Base-by-base conservation (phyloP, 192 early-diverging fungal species). In the Mortierella hygrophila region DNA sequence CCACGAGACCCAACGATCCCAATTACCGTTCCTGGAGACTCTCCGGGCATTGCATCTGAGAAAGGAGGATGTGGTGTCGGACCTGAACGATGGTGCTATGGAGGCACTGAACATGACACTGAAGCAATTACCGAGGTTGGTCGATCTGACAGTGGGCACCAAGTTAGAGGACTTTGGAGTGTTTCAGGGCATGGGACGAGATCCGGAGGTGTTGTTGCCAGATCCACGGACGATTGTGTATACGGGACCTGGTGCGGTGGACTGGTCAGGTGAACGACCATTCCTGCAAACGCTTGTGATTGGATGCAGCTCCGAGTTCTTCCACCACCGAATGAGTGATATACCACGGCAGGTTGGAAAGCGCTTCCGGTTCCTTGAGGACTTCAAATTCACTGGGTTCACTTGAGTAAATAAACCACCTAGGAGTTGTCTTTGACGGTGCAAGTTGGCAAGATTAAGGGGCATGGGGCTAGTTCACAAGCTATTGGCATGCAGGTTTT, bases 291-390 rank as follows among this genome's bases (percentile, higher is more conserved):
- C 70, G 1, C 60, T 83, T 21, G 60, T 47, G 42, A 83, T 83
- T 16, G 82, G 82, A 10, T 83, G 32, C 44, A 83, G 82, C 32
- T n/a, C 20, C 15, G 76, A 74, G 35, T 76, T 83, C 69, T 74
- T 65, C 23, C 16, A 4, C 6, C 15, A 55, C n/a, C 47, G 72
- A 35, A 69, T 82, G 69, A 23, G 11, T 15, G 60, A 78, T 70
- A 37, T 78, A 23, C 46, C 71, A 38, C 75, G 63, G 41, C 82
- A 83, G 71, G 44, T 83, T 54, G 76, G 44, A n/a, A 72, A 52
- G 69, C 76, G 82, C 8, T 83, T 83, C 63, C 82, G 82, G 1
- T 83, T 83, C 40, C 55, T 83, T 21, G 82, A 83, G 21, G 75
- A 73, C 32, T 78, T 83, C 72, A 60, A 47, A 18, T 68, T 78